A percentile compares a stretch with the other conserved stretches of the same genome.
Evolutionary conservation across 352 stramenopile species (phyloP).

Genomic region (Globisporangium apiculatum): DNA sequence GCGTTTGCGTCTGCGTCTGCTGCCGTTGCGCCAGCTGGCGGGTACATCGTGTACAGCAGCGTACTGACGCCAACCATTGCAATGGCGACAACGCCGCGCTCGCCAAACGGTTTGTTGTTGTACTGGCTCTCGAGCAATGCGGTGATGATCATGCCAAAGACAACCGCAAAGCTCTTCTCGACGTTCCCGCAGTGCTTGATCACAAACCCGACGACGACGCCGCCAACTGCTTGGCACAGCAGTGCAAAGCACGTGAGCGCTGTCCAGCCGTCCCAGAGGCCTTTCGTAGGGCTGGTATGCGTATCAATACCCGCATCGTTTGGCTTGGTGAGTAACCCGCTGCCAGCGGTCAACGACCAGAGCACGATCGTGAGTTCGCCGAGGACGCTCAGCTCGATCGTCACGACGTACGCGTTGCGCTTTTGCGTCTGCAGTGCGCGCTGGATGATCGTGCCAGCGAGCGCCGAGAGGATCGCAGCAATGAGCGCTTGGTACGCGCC

Average conservation of each 20-base stretch:
- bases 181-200: slow-evolving; percentile 85
- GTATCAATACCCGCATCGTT: slow-evolving; percentile 10
- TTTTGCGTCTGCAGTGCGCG: slow-evolving; percentile 60
- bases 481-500: slow-evolving; percentile 70
- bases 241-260: slow-evolving; percentile 53
- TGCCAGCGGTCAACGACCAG: slow-evolving; percentile 30
- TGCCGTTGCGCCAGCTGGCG: slow-evolving; percentile 15
- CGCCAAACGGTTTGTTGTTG: slow-evolving; percentile 66
- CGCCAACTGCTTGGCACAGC: slow-evolving; percentile 60
- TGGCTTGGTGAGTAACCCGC: slow-evolving; percentile 12
- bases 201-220: slow-evolving; percentile 73
- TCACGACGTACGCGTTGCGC: slow-evolving; percentile 74
- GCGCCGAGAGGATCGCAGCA: slow-evolving; percentile 57
- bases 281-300: slow-evolving; percentile 4
- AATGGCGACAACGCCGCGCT: slow-evolving; percentile 46
- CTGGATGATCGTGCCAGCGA: slow-evolving; percentile 76
- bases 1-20: slow-evolving; percentile 10
- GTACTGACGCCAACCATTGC: slow-evolving; percentile 54
- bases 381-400: slow-evolving; percentile 69
- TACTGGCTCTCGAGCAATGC: slow-evolving; percentile 58
- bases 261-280: slow-evolving; percentile 72
- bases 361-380: slow-evolving; percentile 51
- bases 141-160: slow-evolving; percentile 76
- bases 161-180: slow-evolving; percentile 78
- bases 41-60: slow-evolving; percentile 67